Evolutionary conservation across 345 rosid genomes (phyloP), one percentile per base, ranked within the genome.

Genomic region (Sonneratia alba): DNA sequence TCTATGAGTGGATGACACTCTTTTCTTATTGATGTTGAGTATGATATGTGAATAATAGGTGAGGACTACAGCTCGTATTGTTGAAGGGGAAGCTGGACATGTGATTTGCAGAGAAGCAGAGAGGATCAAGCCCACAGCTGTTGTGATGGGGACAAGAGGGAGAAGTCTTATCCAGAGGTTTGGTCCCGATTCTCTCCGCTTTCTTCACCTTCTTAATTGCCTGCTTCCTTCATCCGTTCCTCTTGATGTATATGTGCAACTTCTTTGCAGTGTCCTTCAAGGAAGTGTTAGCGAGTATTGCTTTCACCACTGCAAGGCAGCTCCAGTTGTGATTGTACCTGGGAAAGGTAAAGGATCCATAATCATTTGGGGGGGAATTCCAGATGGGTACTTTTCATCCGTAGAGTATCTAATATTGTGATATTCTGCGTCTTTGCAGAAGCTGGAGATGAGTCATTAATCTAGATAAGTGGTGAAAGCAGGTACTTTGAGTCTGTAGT

Each of bases 91-190:
- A 55, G 81, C 97, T 0, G 95, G 89, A 45, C 87, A 85, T 69
- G 87, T 83, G 15, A 93, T 93, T 51, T 90, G 97, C 82, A 81
- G 76, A 82, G 93, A 93, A 83, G 95, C 97, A 70, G 91, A 86
- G 71, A 87, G 80, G 75, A 9, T 92, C 71, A 90, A 75, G 82
- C 98, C 98, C 45, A 97, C 88, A 7, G 98, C 97, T 70, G 98
- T 93, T 15, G 86, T 93, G 9, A 78, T 93, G 90, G 93, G 97
- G 38, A 92, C 93, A 55, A 84, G 97, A 82, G 98, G 96, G 73
- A 84, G 98, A 76, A 74, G 90, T 88, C 64, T 92, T 71, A 83
- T 90, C 40, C 85, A 91, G 79, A 90, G 97, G 97, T 90, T 69
- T 13, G 51, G 10, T 36, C 68, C 64, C 56, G 21, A 42, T 68